A percentile compares a stretch with the other conserved stretches of the same genome.
These are phyloP conservation scores for Pestalotiopsis sp. DNA, from an alignment of 2,329 filamentous ascomycete species.

Conservation along the genomic window DNA sequence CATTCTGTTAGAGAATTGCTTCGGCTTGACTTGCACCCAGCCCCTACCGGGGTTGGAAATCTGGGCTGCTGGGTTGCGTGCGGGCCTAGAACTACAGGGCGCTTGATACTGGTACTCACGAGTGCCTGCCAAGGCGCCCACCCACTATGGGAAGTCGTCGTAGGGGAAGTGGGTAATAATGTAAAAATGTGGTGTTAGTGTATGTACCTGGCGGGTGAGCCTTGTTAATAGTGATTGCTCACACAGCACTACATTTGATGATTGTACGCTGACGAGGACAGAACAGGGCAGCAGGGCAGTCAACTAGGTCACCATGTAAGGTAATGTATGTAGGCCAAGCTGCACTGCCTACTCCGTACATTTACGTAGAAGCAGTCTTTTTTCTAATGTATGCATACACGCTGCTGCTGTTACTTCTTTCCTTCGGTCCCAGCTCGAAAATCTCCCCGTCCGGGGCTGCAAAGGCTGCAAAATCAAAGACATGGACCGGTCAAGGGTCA, in stretches of 20 bases:
- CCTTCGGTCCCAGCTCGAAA: not conserved
- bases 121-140: slow-evolving; percentile 10
- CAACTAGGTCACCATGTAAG: no score
- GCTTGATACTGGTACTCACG: not conserved
- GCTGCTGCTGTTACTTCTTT: not conserved
- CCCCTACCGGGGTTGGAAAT: slow-evolving; percentile 22
- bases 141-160: not conserved
- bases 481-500: not conserved
- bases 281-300: not conserved
- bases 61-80: not conserved
- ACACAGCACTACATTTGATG: not conserved
- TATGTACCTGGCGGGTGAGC: not conserved
- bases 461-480: not conserved
- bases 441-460: not conserved
- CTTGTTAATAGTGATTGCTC: not conserved
- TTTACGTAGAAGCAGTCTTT: no score
- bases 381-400: no score
- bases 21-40: slow-evolving; percentile 40
- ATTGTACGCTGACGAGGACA: not conserved
- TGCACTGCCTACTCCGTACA: no score
- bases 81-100: not conserved
- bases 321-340: no score
- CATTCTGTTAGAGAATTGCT: slow-evolving; percentile 38
- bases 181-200: not conserved
- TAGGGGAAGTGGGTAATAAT: not conserved